phyloP scores from a whole-genome alignment of 345 rosid species.

The Citrus glauca region DNA sequence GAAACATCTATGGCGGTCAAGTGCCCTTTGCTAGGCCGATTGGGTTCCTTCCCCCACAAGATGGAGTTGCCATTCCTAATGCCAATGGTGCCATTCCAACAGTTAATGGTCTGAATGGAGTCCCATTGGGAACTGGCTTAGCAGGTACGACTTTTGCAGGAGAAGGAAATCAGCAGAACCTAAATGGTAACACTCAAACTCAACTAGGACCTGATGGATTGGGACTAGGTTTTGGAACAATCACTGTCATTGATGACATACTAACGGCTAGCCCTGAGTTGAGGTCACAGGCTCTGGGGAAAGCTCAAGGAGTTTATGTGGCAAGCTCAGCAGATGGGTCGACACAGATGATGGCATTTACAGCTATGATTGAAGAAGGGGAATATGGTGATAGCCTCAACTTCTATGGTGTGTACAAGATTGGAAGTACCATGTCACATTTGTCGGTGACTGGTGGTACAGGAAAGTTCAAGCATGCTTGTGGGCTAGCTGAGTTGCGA shows the following conservation, averaged over 20 bases:
- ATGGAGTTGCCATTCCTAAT: slow-evolving; percentile 74
- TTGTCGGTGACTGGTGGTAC: slow-evolving; percentile 87
- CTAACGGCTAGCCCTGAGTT: slow-evolving; percentile 73
- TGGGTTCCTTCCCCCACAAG: slow-evolving; percentile 67
- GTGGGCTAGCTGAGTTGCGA: slow-evolving; percentile 65
- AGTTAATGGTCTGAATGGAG: slow-evolving; percentile 69
- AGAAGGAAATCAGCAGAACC: slow-evolving; percentile 30
- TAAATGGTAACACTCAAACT: slow-evolving; percentile 49
- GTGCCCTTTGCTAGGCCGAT: slow-evolving; percentile 89
- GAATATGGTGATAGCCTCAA: slow-evolving; percentile 89
- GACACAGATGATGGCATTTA: slow-evolving; percentile 94
- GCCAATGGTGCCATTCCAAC: slow-evolving; percentile 89
- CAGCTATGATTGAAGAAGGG: slow-evolving; percentile 88
- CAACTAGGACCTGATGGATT: slow-evolving; percentile 86
- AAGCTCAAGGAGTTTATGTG: slow-evolving; percentile 88
- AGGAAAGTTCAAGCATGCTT: slow-evolving; percentile 70
- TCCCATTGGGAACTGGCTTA: slow-evolving; percentile 89
- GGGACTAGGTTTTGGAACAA: slow-evolving; percentile 84
- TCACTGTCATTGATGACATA: slow-evolving; percentile 81
- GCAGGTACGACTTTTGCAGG: slow-evolving; percentile 68
- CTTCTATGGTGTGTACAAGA: slow-evolving; percentile 76
- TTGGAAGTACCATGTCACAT: slow-evolving; percentile 68
- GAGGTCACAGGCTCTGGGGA: slow-evolving; percentile 74
- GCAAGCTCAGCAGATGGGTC: slow-evolving; percentile 83
- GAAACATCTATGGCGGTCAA: slow-evolving; percentile 89